A percentile compares a stretch with the other conserved stretches of the same genome.
phyloP scores from a whole-genome alignment of 345 rosid species.

The Eucalyptus camaldulensis region DNA sequence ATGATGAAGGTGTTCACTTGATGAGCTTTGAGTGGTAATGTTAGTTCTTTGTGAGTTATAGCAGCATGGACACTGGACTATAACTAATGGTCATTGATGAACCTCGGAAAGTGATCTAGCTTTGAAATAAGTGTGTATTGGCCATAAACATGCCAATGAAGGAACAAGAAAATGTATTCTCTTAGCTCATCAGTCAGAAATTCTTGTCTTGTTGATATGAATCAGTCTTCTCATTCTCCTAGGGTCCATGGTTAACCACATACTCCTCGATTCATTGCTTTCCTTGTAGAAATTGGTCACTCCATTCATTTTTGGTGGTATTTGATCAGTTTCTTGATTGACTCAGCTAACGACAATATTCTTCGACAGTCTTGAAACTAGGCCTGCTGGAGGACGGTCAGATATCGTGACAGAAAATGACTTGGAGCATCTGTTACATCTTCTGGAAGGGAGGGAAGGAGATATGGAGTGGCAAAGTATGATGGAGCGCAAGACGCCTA shows the following conservation, averaged over 20 bases:
- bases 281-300: background rate
- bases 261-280: background rate
- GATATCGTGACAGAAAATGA: conserved; percentile 64
- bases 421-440: conserved; percentile 58
- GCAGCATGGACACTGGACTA: background rate
- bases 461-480: conserved; percentile 77
- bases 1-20: background rate
- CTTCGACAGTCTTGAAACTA: conserved; percentile 6
- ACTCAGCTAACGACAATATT: background rate
- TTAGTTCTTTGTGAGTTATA: background rate
- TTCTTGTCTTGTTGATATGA: background rate
- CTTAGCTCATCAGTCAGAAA: background rate
- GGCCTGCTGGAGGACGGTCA: conserved; percentile 16
- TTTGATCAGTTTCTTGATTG: background rate
- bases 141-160: background rate
- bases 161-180: background rate
- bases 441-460: conserved; percentile 55
- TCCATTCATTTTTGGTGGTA: background rate
- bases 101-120: background rate
- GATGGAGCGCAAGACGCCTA: conserved; percentile 77
- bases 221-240: background rate
- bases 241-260: background rate
- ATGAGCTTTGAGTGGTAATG: background rate
- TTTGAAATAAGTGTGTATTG: background rate
- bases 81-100: background rate